A percentile compares a stretch with the other conserved stretches of the same genome.
phyloP scores from a whole-genome alignment of 2,329 filamentous ascomycete species.

The Fonsecaea nubica region DNA sequence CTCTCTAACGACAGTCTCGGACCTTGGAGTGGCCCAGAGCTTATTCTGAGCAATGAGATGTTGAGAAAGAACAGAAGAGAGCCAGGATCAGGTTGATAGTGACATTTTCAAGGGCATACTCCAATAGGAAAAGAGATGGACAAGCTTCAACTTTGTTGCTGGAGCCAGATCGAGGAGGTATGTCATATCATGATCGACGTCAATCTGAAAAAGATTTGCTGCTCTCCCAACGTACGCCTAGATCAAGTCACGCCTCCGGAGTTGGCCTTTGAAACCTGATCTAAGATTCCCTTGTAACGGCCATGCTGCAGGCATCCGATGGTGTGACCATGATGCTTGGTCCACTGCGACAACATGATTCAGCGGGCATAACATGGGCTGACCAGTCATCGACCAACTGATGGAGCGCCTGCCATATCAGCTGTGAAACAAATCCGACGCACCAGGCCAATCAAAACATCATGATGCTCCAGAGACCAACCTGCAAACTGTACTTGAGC shows the following conservation, averaged over 20 bases:
- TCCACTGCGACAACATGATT: constrained; percentile 35
- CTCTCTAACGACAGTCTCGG: constrained; percentile 9
- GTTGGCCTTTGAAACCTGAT: constrained; percentile 36
- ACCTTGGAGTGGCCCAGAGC: constrained; percentile 9
- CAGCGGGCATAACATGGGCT: constrained; percentile 24
- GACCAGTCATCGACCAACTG: constrained; percentile 31
- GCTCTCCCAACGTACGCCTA: constrained; percentile 14
- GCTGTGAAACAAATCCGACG: constrained; percentile 34
- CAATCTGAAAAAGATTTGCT: constrained; percentile 21
- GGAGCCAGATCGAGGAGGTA: constrained; percentile 24
- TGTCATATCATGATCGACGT: constrained; percentile 34
- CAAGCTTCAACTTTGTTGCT: constrained; percentile 8
- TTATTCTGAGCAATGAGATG: constrained; percentile 23
- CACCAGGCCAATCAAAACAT: constrained; percentile 22
- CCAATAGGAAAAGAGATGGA: constrained; percentile 28
- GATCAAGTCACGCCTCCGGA: constrained; percentile 32
- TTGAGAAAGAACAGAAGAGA: constrained; percentile 18
- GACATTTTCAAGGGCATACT: constrained; percentile 28
- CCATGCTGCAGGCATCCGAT: constrained; percentile 33
- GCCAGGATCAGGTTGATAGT: constrained; percentile 26
- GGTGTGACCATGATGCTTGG: constrained; percentile 36
- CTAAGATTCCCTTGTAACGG: constrained; percentile 38
- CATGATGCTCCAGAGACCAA: constrained; percentile 20
- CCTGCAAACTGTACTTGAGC: constrained; percentile 25
- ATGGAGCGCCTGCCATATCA: constrained; percentile 29